These are phyloP conservation scores for Chloranthus sessilifolius DNA, from an alignment of 164 flowering plant species.

Conservation along the genomic window DNA sequence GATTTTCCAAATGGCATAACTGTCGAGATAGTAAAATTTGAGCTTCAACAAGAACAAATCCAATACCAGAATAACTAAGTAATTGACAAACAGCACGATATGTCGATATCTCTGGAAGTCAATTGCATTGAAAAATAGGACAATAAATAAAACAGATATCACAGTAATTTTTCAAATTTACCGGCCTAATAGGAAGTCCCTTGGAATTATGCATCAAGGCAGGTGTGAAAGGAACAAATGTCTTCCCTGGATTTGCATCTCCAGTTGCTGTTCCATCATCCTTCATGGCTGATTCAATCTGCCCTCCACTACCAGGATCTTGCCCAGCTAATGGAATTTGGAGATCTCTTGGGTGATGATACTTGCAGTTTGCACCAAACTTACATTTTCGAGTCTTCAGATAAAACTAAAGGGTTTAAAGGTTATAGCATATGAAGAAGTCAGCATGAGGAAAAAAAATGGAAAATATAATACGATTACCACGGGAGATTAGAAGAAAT, in stretches of 20 bases:
- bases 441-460: too few species aligned
- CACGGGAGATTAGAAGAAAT: neutral
- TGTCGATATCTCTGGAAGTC: too few species aligned
- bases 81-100: too few species aligned
- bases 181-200: slow-evolving; percentile 92
- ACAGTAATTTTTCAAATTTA: too few species aligned
- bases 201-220: slow-evolving; percentile 66
- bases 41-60: too few species aligned
- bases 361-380: slow-evolving; percentile 81
- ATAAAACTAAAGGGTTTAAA: slow-evolving; percentile 50
- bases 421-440: neutral
- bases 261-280: slow-evolving; percentile 19
- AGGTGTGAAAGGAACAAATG: slow-evolving; percentile 38
- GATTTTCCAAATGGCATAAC: too few species aligned
- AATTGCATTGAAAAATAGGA: too few species aligned
- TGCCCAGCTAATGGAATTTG: slow-evolving; percentile 32
- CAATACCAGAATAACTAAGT: too few species aligned
- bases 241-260: slow-evolving; percentile 23
- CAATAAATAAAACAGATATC: too few species aligned
- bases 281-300: slow-evolving; percentile 19
- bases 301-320: slow-evolving; percentile 30
- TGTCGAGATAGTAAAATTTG: too few species aligned
- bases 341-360: slow-evolving; percentile 87
- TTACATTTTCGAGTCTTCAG: slow-evolving; percentile 92
- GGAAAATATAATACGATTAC: neutral